Conservation (phyloP, 495 filamentous ascomycete species). For the Talaromyces stipitatus region DNA sequence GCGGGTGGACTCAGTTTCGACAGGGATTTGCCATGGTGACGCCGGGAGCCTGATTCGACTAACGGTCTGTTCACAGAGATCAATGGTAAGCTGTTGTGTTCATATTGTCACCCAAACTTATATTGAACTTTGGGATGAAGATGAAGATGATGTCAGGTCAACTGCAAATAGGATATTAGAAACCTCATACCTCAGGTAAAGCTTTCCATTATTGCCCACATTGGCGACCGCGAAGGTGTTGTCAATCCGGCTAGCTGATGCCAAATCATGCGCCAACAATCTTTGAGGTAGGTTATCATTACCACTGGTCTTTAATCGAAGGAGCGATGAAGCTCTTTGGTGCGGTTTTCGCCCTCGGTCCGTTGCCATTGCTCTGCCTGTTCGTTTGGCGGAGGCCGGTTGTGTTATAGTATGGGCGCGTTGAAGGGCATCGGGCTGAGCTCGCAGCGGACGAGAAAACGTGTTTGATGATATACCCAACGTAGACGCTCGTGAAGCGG, state of each 20-base stretch:
- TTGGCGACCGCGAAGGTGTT: slow-evolving; percentile 90
- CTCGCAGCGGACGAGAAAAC: not conserved
- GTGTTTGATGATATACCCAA: not conserved
- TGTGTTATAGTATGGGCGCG: slow-evolving; percentile 39
- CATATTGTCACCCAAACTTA: not conserved
- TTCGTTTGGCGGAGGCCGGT: slow-evolving; percentile 16
- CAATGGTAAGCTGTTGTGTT: slow-evolving; percentile 3
- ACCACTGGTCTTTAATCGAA: slow-evolving; percentile 39
- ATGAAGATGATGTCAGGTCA: not conserved
- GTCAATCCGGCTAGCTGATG: slow-evolving; percentile 40
- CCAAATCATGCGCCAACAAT: slow-evolving; percentile 29
- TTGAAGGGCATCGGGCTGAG: slow-evolving; percentile 20
- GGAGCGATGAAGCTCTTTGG: slow-evolving; percentile 19
- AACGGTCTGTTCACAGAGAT: slow-evolving; percentile 42
- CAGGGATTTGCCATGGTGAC: slow-evolving; percentile 48
- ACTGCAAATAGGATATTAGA: not conserved
- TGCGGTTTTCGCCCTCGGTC: slow-evolving; percentile 21
- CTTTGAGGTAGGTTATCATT: slow-evolving; percentile 38
- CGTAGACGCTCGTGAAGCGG: not conserved
- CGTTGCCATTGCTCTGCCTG: slow-evolving; percentile 24
- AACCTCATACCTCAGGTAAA: slow-evolving; percentile 78
- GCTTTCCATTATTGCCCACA: slow-evolving; percentile 86
- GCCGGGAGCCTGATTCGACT: slow-evolving; percentile 48
- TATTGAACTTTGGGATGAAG: not conserved
- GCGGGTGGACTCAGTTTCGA: slow-evolving; percentile 49